Conservation (phyloP, 2,329 filamentous ascomycete species). For the Alternaria infectoria region DNA sequence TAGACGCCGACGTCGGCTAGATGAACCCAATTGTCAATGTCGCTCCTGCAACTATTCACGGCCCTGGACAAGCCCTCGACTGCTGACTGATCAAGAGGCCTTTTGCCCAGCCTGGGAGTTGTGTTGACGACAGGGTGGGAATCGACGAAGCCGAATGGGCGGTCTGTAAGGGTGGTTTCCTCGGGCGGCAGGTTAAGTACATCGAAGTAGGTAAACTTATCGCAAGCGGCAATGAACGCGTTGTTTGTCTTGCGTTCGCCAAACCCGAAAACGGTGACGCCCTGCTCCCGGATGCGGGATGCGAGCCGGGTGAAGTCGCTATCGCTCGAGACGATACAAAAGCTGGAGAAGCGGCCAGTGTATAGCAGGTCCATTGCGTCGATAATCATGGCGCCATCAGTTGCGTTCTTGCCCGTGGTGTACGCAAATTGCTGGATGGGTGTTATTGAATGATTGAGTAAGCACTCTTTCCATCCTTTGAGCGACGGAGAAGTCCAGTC, state of each 20-base stretch:
- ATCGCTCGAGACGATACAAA: slow-evolving; percentile 46
- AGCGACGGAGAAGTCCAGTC: slow-evolving; percentile 35
- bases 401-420: slow-evolving; percentile 33
- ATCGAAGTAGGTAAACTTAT: slow-evolving; percentile 39
- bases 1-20: slow-evolving; percentile 31
- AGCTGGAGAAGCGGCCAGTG: slow-evolving; percentile 40
- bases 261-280: slow-evolving; percentile 44
- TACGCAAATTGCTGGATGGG: slow-evolving; percentile 18
- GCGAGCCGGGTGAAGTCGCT: slow-evolving; percentile 47
- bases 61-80: neutral
- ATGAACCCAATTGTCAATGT: slow-evolving; percentile 31
- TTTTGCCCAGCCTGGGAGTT: neutral
- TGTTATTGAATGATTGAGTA: slow-evolving; percentile 17
- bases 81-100: neutral
- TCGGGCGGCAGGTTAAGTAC: slow-evolving; percentile 20
- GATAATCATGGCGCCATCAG: slow-evolving; percentile 45
- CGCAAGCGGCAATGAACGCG: slow-evolving; percentile 37
- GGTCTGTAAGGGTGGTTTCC: neutral
- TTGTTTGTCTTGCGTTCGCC: slow-evolving; percentile 37
- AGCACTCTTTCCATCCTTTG: slow-evolving; percentile 29
- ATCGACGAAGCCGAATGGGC: neutral
- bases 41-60: slow-evolving; percentile 11
- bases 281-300: slow-evolving; percentile 45
- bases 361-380: slow-evolving; percentile 47
- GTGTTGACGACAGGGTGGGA: neutral